Evolutionary conservation across 805 yeast genomes (phyloP).

Genomic region (Debaryomyces tyrocola): DNA sequence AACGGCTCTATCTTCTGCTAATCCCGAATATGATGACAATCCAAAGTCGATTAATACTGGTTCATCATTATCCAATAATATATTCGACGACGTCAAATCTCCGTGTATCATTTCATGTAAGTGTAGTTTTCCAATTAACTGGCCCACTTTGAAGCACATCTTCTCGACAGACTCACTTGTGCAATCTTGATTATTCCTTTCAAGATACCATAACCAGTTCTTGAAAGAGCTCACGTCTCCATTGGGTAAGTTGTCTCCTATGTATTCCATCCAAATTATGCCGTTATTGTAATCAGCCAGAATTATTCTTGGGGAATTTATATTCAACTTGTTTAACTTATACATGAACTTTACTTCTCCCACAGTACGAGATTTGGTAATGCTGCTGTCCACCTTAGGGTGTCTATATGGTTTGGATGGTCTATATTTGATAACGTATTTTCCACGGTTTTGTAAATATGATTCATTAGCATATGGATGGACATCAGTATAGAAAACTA

Average conservation of each 20-base stretch:
- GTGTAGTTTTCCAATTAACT: constrained; percentile 70
- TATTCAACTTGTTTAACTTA: constrained; percentile 52
- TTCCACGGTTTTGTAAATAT: constrained; percentile 20
- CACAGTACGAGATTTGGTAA: constrained; percentile 78
- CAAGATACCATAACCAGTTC: constrained; percentile 69
- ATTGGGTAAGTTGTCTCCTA: constrained; percentile 57
- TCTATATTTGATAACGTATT: constrained; percentile 75
- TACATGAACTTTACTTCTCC: constrained; percentile 80
- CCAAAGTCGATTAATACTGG: constrained; percentile 91
- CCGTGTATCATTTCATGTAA: constrained; percentile 83
- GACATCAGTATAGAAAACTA: constrained; percentile 58
- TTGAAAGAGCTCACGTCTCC: constrained; percentile 63
- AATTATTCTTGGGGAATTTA: constrained; percentile 71
- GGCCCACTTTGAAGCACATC: constrained; percentile 59
- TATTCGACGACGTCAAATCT: constrained; percentile 88
- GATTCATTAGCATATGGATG: constrained; percentile 63
- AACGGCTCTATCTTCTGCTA: constrained; percentile 95
- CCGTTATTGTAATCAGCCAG: constrained; percentile 79
- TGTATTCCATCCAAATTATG: constrained; percentile 81
- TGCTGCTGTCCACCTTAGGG: constrained; percentile 68
- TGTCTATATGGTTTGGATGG: constrained; percentile 93
- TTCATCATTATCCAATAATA: constrained; percentile 46
- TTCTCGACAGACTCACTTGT: constrained; percentile 36
- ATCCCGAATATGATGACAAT: constrained; percentile 68
- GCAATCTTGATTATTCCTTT: constrained; percentile 27